Percentiles rank a stretch among this genome's conserved stretches.
These are phyloP conservation scores for Chromera velia DNA, from an alignment of 73 alveolate species.

Conservation along the genomic window DNA sequence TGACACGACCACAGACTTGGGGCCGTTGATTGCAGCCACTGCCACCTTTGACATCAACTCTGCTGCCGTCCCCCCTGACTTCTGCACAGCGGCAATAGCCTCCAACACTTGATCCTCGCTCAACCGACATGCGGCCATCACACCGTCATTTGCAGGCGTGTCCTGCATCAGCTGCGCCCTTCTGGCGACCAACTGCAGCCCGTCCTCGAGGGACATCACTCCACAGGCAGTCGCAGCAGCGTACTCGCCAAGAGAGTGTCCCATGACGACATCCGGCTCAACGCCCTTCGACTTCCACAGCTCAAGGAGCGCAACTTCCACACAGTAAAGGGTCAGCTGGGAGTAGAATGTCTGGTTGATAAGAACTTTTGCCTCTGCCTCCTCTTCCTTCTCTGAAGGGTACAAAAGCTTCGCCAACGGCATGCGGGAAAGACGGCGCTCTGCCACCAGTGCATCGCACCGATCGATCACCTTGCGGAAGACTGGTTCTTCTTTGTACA, in stretches of 20 bases:
- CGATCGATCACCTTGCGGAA: no score
- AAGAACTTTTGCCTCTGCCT: no score
- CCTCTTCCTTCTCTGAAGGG: no score
- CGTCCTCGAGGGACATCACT: background rate
- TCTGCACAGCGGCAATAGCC: background rate
- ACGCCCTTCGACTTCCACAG: constrained; percentile 29
- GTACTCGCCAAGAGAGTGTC: constrained; percentile 9
- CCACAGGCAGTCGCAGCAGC: constrained; percentile 7
- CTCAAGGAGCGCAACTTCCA: constrained; percentile 18
- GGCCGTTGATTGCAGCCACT: background rate
- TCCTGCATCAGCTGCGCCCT: background rate
- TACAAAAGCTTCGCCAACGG: no score
- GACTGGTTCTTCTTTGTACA: no score
- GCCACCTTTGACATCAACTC: no score
- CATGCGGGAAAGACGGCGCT: no score
- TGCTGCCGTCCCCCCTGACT: background rate
- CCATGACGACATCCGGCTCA: constrained; percentile 25
- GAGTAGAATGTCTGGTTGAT: background rate
- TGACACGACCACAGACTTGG: background rate
- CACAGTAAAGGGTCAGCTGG: background rate
- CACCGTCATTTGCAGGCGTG: background rate
- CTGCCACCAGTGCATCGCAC: no score
- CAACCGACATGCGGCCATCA: background rate
- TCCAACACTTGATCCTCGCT: background rate
- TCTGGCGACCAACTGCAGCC: background rate